phyloP scores from a whole-genome alignment of 73 alveolate species.

The Paramecium sonneborni region DNA sequence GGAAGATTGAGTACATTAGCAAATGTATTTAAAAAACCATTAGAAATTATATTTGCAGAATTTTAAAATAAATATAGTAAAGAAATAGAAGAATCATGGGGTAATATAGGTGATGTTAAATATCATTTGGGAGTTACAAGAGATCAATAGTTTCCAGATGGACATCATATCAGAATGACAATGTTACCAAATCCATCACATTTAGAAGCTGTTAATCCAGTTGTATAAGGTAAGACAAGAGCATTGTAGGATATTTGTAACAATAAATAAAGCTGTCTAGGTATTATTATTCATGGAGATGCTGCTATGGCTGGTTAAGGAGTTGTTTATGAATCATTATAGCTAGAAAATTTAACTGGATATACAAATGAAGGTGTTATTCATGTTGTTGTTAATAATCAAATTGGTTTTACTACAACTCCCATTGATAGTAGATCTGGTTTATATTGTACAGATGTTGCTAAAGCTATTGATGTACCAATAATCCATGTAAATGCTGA shows the following conservation, averaged over 20 bases:
- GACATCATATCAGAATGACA: constrained; percentile 61
- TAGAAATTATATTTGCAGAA: constrained; percentile 76
- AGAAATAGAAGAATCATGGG: constrained; percentile 71
- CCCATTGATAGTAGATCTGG: constrained; percentile 89
- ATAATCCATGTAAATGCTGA: constrained; percentile 96
- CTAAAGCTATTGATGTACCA: constrained; percentile 91
- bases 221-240: constrained; percentile 87
- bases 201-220: constrained; percentile 95
- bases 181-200: constrained; percentile 97
- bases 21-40: constrained; percentile 83
- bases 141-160: constrained; percentile 69
- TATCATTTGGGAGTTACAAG: constrained; percentile 82
- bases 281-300: constrained; percentile 90
- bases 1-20: constrained; percentile 95
- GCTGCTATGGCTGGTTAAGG: constrained; percentile 99
- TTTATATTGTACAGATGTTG: constrained; percentile 87
- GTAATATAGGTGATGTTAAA: constrained; percentile 82
- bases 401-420: constrained; percentile 94
- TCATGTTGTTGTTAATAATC: constrained; percentile 92
- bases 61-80: constrained; percentile 54
- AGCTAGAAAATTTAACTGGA: constrained; percentile 84
- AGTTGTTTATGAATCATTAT: constrained; percentile 92
- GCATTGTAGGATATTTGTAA: constrained; percentile 81
- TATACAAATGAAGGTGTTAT: constrained; percentile 90
- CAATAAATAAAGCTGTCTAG: constrained; percentile 60